These are phyloP conservation scores for Pichia nanzhaoensis DNA, from an alignment of 805 yeast species.

Conservation along the genomic window DNA sequence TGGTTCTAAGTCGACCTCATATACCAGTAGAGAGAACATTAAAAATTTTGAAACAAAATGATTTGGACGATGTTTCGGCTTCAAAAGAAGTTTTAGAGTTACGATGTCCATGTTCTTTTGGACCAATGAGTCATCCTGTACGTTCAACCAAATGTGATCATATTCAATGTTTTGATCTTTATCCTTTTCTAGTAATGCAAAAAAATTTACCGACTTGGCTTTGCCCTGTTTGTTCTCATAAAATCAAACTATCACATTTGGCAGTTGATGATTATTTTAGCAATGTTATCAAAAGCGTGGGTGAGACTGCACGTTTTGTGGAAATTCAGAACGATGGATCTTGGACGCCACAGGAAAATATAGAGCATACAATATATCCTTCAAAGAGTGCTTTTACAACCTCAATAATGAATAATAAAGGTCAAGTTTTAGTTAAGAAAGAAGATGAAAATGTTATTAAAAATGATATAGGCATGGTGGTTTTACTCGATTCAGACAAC, in stretches of 20 bases:
- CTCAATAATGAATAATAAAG: neutral
- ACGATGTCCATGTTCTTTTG: slow-evolving; percentile 72
- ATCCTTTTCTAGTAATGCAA: slow-evolving; percentile 67
- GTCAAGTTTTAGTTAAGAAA: slow-evolving; percentile 5
- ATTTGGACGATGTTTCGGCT: slow-evolving; percentile 50
- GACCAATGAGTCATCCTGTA: slow-evolving; percentile 64
- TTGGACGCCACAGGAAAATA: slow-evolving; percentile 43
- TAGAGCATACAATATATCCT: slow-evolving; percentile 5
- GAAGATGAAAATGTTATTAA: slow-evolving; percentile 11
- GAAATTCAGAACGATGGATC: slow-evolving; percentile 64
- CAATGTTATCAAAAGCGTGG: slow-evolving; percentile 51
- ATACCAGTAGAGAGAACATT: slow-evolving; percentile 46
- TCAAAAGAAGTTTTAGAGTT: slow-evolving; percentile 55
- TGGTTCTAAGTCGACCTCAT: slow-evolving; percentile 41
- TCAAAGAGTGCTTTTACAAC: slow-evolving; percentile 1
- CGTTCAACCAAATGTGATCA: slow-evolving; percentile 70
- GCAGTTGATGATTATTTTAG: slow-evolving; percentile 68
- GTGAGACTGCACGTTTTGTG: slow-evolving; percentile 55
- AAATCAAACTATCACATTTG: slow-evolving; percentile 48
- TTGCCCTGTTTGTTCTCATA: slow-evolving; percentile 74
- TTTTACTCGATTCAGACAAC: slow-evolving; percentile 10
- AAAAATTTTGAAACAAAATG: slow-evolving; percentile 21
- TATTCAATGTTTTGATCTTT: slow-evolving; percentile 82
- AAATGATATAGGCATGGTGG: slow-evolving; percentile 1
- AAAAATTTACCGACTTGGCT: slow-evolving; percentile 76